Conservation (phyloP, 2,329 filamentous ascomycete genomes). For the Claviceps spartinae region DNA sequence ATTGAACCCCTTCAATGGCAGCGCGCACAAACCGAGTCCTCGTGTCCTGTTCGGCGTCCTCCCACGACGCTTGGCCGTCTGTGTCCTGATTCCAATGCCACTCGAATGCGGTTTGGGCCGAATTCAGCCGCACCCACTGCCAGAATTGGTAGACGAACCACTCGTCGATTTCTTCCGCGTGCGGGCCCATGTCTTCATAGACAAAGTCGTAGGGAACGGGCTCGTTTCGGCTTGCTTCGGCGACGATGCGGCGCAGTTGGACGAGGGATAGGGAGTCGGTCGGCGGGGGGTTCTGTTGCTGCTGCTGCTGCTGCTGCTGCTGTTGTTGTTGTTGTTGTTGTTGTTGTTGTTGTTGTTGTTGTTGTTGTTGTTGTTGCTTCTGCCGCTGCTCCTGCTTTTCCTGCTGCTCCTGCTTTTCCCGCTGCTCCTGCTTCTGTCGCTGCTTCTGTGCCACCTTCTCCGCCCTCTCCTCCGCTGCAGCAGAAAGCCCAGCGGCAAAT, state of each 20-base stretch:
- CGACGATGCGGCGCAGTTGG: slow-evolving; percentile 59
- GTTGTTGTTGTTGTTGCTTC: slow-evolving; percentile 10
- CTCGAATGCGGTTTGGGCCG: slow-evolving; percentile 64
- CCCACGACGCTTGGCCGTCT: slow-evolving; percentile 40
- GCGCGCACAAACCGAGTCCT: slow-evolving; percentile 43
- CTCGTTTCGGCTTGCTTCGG: slow-evolving; percentile 57
- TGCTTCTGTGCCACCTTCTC: slow-evolving; percentile 2
- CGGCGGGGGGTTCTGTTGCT: slow-evolving; percentile 19
- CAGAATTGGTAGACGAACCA: slow-evolving; percentile 91
- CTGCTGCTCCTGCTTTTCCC: slow-evolving; percentile 7
- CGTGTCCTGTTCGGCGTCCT: slow-evolving; percentile 44
- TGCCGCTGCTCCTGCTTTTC: slow-evolving; percentile 6
- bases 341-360: slow-evolving; percentile 13
- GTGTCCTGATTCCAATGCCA: slow-evolving; percentile 53
- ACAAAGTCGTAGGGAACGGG: slow-evolving; percentile 73
- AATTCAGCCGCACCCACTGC: slow-evolving; percentile 67
- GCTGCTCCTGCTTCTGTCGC: slow-evolving; percentile 11
- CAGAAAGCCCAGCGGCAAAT: slow-evolving; percentile 10
- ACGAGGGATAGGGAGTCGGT: slow-evolving; percentile 62
- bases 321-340: slow-evolving; percentile 1
- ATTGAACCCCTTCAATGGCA: slow-evolving; percentile 31
- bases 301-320: neutral
- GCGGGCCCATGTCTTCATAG: slow-evolving; percentile 57
- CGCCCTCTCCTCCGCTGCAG: slow-evolving; percentile 10
- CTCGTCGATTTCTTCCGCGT: slow-evolving; percentile 86